Evolutionary conservation across 352 stramenopile species (phyloP).

Genomic region (Phytophthora constricta): DNA sequence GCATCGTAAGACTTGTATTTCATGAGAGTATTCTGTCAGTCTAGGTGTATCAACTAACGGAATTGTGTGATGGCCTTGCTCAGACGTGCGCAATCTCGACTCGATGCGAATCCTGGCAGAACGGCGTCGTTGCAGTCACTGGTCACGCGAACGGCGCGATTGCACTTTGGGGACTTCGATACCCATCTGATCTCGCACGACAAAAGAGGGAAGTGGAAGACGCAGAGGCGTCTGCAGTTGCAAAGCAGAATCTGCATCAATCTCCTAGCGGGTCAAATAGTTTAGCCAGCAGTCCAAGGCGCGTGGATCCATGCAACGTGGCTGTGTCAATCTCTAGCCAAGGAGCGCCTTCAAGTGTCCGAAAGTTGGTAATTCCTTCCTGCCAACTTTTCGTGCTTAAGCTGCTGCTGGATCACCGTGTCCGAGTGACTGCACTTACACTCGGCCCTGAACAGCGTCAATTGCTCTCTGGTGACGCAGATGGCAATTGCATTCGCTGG

Average conservation of each 20-base stretch:
- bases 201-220: conserved; percentile 32
- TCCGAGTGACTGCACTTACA: conserved; percentile 62
- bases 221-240: conserved; percentile 1
- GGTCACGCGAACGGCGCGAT: conserved; percentile 79
- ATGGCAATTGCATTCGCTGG: conserved; percentile 83
- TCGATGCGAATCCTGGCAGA: conserved; percentile 78
- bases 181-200: conserved; percentile 57
- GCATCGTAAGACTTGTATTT: conserved; percentile 50
- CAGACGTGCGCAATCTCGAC: conserved; percentile 70
- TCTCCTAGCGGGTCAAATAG: not conserved
- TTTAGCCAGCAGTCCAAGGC: conserved; percentile 12
- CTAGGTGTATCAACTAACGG: conserved; percentile 2
- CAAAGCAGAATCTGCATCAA: not conserved
- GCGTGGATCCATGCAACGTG: not conserved
- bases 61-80: not conserved
- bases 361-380: conserved; percentile 59
- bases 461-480: conserved; percentile 66
- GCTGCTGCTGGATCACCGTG: conserved; percentile 72
- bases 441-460: conserved; percentile 70
- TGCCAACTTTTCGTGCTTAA: conserved; percentile 83
- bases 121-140: conserved; percentile 68
- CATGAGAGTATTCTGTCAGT: not conserved
- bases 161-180: conserved; percentile 69
- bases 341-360: conserved; percentile 3
- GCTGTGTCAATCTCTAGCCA: conserved; percentile 19